phyloP scores from a whole-genome alignment of 1,139 yeast genomes.

The Waltiozyma sp. region DNA sequence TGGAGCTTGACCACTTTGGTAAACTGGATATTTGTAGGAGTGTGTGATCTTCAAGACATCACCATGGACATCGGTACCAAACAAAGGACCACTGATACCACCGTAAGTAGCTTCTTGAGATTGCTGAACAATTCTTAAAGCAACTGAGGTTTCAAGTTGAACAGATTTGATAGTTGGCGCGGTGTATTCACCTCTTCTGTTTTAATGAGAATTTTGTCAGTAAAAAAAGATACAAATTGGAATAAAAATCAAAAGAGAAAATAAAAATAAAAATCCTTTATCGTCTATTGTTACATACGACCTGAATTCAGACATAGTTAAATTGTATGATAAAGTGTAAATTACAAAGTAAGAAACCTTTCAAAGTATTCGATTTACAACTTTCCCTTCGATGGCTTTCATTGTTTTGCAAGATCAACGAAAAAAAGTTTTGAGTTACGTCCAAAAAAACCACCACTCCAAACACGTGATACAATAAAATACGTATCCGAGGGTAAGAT shows the following conservation, averaged over 20 bases:
- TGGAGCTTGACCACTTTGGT: slow-evolving; percentile 25
- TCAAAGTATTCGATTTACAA: no score
- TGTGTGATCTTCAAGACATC: slow-evolving; percentile 42
- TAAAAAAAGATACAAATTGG: no score
- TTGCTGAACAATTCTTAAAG: slow-evolving; percentile 62
- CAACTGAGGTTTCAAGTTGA: slow-evolving; percentile 25
- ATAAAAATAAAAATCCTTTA: no score
- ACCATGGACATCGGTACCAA: slow-evolving; percentile 60
- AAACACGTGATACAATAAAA: no score
- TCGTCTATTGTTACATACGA: not conserved
- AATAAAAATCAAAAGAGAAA: no score
- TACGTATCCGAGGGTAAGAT: not conserved
- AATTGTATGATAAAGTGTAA: not conserved
- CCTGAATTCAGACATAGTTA: not conserved
- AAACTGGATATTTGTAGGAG: slow-evolving; percentile 49
- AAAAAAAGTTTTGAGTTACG: not conserved
- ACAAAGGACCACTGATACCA: slow-evolving; percentile 62
- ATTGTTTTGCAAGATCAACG: not conserved
- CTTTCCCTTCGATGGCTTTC: no score
- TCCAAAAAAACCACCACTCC: not conserved
- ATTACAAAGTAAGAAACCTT: no score
- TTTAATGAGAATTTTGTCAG: not conserved
- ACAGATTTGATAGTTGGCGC: slow-evolving; percentile 31
- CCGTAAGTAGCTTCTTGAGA: slow-evolving; percentile 61
- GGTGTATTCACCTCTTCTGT: slow-evolving; percentile 7